Evolutionary conservation across 1,284 basidiomycete species (phyloP), one percentile per base, ranked within the genome.

Genomic region (Marasmius oreades): DNA sequence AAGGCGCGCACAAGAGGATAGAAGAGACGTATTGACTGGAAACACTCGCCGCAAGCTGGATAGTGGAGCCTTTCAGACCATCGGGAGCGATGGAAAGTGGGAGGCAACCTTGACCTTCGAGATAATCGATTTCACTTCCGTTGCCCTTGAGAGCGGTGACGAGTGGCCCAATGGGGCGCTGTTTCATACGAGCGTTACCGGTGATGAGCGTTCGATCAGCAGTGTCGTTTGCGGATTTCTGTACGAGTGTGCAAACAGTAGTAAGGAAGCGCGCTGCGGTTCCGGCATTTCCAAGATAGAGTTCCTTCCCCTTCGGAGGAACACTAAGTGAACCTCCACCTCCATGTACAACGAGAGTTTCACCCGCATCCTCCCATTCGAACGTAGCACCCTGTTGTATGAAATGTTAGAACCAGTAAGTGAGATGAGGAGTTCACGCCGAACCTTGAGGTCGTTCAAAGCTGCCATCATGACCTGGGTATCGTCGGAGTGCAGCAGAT

Each of bases 401-500:
- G 16, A 12, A 56, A 50, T 61, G 26, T 47, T 18, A 12, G 33
- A 24, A 28, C 28, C 64, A 54, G 53, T 55, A 37, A 36, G 52
- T n/a, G 56, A 45, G 56, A 33, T 37, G 51, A 18, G 10, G 36
- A 56, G 33, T 55, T 45, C 11, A 53, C 33, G 48, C 28, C 34
- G 50, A 65, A 90, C 91, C 77, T 93, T 88, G 60, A 99, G 85
- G 56, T 95, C 93, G 48, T 86, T 78, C 18, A 98, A 77, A 24
- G 94, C 93, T 16, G 87, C 81, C 94, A 99, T 98, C 97, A 99
- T 99, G 57, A 99, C 96, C 64, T 95, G 93, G 0, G 96, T 99
- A 70, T 99, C 96, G 67, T 99, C 96, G 8, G 95, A 98, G 70
- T 98, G 95, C 43, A 99, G 78, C 16, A 98, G 76, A 68, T 98